These are phyloP conservation scores for Pseudogymnoascus sp. DNA, from an alignment of 2,329 filamentous ascomycete genomes.

Conservation along the genomic window DNA sequence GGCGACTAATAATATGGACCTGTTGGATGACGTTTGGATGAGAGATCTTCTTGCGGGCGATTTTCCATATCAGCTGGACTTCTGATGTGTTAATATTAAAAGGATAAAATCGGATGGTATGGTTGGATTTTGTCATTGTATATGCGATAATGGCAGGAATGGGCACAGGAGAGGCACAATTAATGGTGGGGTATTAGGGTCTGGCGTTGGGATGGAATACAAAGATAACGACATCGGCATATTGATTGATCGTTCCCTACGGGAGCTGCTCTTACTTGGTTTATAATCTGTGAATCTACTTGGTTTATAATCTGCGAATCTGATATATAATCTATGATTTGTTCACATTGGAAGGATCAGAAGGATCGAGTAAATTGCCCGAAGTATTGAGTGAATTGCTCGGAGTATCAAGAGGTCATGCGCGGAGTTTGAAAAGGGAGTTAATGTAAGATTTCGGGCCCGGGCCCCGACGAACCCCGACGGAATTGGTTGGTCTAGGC, in stretches of 20 bases:
- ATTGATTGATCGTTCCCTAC: neutral
- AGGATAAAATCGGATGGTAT: neutral
- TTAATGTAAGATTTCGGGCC: neutral
- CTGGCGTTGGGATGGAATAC: neutral
- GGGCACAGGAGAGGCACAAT: neutral
- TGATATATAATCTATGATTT: neutral
- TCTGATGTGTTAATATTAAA: neutral
- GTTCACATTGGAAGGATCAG: neutral
- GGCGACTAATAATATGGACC: conserved; percentile 4
- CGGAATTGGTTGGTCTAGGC: neutral
- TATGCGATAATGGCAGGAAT: neutral
- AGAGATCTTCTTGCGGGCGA: conserved; percentile 7
- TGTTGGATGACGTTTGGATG: neutral
- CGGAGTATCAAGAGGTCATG: neutral
- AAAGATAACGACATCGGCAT: neutral
- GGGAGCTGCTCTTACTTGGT: neutral
- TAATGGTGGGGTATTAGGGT: neutral
- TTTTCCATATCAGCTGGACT: conserved; percentile 4
- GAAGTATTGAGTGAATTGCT: neutral
- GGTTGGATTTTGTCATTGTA: neutral
- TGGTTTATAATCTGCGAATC: neutral
- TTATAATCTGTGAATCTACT: neutral
- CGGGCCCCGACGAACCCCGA: neutral
- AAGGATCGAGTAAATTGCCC: neutral
- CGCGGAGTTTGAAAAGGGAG: neutral